Percentiles rank a stretch among this genome's conserved stretches.
These are phyloP conservation scores for Arthroderma sp. DNA, from an alignment of 2,329 filamentous ascomycete species.

Conservation along the genomic window DNA sequence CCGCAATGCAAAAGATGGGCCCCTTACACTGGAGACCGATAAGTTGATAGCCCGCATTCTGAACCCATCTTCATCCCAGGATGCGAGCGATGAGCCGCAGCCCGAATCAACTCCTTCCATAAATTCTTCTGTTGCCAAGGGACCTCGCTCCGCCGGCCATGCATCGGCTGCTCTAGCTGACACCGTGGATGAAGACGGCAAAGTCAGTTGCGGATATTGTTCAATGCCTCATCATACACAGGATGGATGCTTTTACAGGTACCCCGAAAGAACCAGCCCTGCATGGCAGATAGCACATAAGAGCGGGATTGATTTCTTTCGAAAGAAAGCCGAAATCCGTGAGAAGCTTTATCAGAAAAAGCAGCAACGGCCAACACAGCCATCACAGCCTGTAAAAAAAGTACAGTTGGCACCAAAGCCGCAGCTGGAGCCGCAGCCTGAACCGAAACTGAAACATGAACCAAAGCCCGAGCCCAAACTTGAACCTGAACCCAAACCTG, in stretches of 20 bases:
- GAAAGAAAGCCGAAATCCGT: background rate
- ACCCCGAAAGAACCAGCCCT: background rate
- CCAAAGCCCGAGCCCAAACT: background rate
- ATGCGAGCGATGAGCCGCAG: background rate
- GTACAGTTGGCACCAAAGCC: background rate
- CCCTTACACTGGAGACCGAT: background rate
- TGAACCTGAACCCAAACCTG: background rate
- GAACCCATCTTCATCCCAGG: background rate
- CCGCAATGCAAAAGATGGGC: background rate
- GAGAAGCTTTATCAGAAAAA: background rate
- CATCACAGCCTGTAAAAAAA: background rate
- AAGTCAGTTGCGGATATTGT: background rate
- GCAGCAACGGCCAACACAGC: background rate
- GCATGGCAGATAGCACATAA: conserved; percentile 5
- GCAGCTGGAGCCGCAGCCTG: background rate
- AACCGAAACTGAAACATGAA: background rate
- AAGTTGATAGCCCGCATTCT: background rate
- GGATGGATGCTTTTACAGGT: conserved; percentile 1
- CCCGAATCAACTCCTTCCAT: conserved; percentile 1
- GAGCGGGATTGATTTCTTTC: conserved; percentile 3
- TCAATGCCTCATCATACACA: background rate
- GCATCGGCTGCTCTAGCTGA: background rate
- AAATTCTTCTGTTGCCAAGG: conserved; percentile 3
- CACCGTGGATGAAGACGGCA: background rate
- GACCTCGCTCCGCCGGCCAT: background rate